Conservation (phyloP, 768 basidiomycete species). For the Suillus plorans region DNA sequence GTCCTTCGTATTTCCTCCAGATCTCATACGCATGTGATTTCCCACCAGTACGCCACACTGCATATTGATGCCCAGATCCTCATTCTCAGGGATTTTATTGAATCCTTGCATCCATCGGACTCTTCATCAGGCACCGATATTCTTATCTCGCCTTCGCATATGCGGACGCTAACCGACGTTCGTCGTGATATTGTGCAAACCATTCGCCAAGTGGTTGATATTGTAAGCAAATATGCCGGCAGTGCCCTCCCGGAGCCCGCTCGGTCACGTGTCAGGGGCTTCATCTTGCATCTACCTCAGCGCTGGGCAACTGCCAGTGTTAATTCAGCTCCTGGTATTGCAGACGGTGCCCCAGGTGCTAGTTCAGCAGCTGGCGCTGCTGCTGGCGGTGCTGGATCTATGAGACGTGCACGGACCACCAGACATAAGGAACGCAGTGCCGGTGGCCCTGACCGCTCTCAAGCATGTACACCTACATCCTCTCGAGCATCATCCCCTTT, state of each 20-base stretch:
- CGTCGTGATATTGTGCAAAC: conserved; percentile 86
- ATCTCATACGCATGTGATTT: neutral
- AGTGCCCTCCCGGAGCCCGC: conserved; percentile 86
- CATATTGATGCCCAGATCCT: conserved; percentile 89
- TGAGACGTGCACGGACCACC: conserved; percentile 18
- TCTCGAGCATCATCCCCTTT: conserved; percentile 37
- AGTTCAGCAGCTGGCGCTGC: conserved; percentile 38
- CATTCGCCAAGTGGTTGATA: conserved; percentile 85
- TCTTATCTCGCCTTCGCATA: conserved; percentile 48
- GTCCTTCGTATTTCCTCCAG: conserved; percentile 20
- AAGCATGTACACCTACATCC: conserved; percentile 30
- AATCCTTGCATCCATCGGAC: conserved; percentile 52
- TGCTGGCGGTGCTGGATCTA: conserved; percentile 20
- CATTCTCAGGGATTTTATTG: conserved; percentile 80
- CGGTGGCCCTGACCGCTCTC: conserved; percentile 31
- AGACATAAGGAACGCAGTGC: conserved; percentile 40
- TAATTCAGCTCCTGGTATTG: conserved; percentile 16
- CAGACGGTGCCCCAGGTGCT: conserved; percentile 31
- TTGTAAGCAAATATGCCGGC: conserved; percentile 83
- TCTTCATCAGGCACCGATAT: conserved; percentile 27
- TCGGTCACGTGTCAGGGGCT: conserved; percentile 65
- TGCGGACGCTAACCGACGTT: conserved; percentile 69
- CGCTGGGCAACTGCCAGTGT: conserved; percentile 63
- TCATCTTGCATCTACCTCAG: conserved; percentile 78
- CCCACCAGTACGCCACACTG: conserved; percentile 71